Evolutionary conservation across 2,329 filamentous ascomycete species (phyloP), one percentile per base, ranked within the genome.

Genomic region (Fusarium kyushuense): DNA sequence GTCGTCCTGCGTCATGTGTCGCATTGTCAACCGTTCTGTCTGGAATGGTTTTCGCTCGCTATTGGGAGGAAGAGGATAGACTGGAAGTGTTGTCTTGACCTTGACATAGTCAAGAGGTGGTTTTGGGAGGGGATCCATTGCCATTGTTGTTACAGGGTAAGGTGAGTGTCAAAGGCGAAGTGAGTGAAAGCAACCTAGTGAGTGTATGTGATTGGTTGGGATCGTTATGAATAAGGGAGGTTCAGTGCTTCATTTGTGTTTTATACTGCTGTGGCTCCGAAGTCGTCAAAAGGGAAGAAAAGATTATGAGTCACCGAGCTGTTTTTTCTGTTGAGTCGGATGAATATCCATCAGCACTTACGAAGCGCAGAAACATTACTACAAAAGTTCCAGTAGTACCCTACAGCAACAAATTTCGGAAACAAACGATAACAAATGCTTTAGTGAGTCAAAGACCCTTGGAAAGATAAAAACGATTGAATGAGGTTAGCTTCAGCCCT

Each of bases 1-100:
- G 74, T 92, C 88, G 4, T 82, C 78, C 19, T 81, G 75, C 2
- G 72, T 70, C 38, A 86, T 76, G 3, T 85, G 84, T 17, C 88
- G 81, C 52, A 91, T 76, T 27, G 86, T 72, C 21, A 92, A 80
- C 9, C 88, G 84, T 49, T 83, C 76, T 5, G 88, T 90, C 48
- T 69, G 73, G 54, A 87, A 79, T 3, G 76, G 72, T 10, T 74
- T 55, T 9, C 84, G 79, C 23, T 77, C 74, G 16, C 70, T 57
- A 54, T 79, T 80, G 5, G 78, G 75, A 7, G 82, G 84, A 3
- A 84, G 74, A 1, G 82, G 82, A 4, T 60, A 54, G 14, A 75
- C 71, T 2, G 86, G 86, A 13, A 84, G 76, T 2, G 80, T 84
- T 23, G 84, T 85, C 73, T 81, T 83, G 61, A 87, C 79, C 42